Conservation (phyloP, 1,139 yeast species). For the Lodderomyces oxycetoniae region DNA sequence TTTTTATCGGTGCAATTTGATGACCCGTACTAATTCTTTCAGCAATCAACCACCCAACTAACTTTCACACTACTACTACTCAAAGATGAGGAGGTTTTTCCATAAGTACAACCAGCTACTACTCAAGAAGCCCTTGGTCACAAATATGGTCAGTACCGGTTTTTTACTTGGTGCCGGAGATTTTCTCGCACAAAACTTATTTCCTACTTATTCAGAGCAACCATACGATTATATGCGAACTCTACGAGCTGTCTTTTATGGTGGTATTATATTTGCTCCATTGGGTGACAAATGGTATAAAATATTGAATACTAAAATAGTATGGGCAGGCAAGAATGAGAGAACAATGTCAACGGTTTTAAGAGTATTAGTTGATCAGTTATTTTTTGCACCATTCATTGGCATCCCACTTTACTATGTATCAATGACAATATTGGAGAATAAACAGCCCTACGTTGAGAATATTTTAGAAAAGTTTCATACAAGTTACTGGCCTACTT, state of each 20-base stretch:
- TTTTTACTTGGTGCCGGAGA: conserved; percentile 42
- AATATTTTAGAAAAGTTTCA: conserved; percentile 34
- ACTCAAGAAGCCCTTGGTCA: conserved; percentile 27
- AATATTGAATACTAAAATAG: conserved; percentile 20
- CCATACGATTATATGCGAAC: conserved; percentile 30
- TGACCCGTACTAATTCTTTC: no score
- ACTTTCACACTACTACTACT: no score
- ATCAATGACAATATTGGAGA: conserved; percentile 63
- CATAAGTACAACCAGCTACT: conserved; percentile 28
- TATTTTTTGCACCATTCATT: conserved; percentile 70
- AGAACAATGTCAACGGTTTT: conserved; percentile 24
- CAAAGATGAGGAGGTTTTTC: conserved; percentile 13
- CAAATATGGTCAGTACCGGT: conserved; percentile 40
- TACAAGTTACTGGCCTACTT: conserved; percentile 55
- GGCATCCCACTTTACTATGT: conserved; percentile 63
- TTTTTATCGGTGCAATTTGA: no score
- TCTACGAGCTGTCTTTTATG: conserved; percentile 32
- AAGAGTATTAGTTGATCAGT: conserved; percentile 68
- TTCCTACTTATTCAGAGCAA: conserved; percentile 16
- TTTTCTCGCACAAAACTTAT: conserved; percentile 32
- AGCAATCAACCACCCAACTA: no score
- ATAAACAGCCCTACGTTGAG: conserved; percentile 23
- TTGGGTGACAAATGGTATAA: conserved; percentile 41
- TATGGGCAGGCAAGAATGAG: conserved; percentile 12
- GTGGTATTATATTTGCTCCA: conserved; percentile 40